Evolutionary conservation across 2,329 filamentous ascomycete genomes (phyloP), one percentile per base, ranked within the genome.

Genomic region (Pseudocercospora macadamiae): DNA sequence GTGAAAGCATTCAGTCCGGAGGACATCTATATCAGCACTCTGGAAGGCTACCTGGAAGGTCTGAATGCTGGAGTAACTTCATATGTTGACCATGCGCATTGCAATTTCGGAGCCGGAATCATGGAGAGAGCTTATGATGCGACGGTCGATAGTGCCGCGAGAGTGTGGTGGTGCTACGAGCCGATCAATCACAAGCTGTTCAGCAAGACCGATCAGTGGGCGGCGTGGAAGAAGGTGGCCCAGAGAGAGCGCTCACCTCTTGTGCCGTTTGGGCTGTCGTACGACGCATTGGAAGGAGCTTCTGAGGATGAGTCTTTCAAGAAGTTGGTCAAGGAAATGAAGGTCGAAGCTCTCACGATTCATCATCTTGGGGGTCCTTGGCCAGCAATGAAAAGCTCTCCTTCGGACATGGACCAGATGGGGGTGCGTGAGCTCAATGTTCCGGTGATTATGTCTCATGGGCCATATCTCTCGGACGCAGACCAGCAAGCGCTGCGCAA

Each of bases 401-500:
- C 80, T 0, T 69, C 74, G 7, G 68, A 75, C 12, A 51, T 81
- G 3, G 66, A 74, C 53, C 66, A 66, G 1, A 70, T 76, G 3
- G 72, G 70, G 1, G 62, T 78, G 49, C 75, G 83, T 3, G 78
- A 81, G 64, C 75, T 70, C 14, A 71, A 71, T 26, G 77, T 77
- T 10, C 80, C 83, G 0, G 70, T 84, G 2, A 73, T 86, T 53
- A 80, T 85, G 68, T 80, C 81, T 0, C 83, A 85, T 64, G 81
- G 74, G 0, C 74, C 72, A 12, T 81, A 75, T 68, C 67, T 83
- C 16, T 77, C 77, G 0, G 66, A 74, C 0, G 57, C 61, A 0
- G 77, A 79, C 12, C 72, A 73, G 0, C 54, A 69, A 1, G 72
- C 83, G 0, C 75, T 86, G 0, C 79, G 80, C 9, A 59, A 70